Evolutionary conservation across 2,329 filamentous ascomycete species (phyloP), one percentile per base, ranked within the genome.

Genomic region (Fusarium tjaetaba): DNA sequence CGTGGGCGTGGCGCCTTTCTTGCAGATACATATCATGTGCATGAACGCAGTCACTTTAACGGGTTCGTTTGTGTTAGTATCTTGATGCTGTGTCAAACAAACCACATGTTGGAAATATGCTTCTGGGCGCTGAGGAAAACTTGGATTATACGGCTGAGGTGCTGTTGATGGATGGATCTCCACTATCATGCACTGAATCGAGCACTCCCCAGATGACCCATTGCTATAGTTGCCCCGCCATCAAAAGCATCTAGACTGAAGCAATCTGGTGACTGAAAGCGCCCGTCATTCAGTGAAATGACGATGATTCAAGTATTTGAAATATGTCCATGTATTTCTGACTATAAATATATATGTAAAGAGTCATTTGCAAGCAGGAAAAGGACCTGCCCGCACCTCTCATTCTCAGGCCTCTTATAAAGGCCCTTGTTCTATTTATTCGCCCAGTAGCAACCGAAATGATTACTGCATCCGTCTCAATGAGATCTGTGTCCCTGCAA

Each of bases 401-500:
- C 14, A 22, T 28, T 18, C 30, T 30, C 16, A 7, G 9, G 30
- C 9, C 26, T 62, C 57, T 58, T 61, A 66, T 53, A 53, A 43
- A 72, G 24, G 48, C 51, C 49, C 67, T 71, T 41, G 49, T 63
- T 45, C 43, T 28, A 34, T 30, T 30, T 30, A 36, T n/a, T 36
- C 60, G 63, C 57, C 45, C 36, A 58, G 55, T 51, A 59, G 65
- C 67, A 64, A 57, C 20, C 43, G 39, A 73, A 66, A 65, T 62
- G 38, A 26, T 39, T 61, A 41, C n/a, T 56, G 60, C 65, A 65
- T 66, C 34, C 28, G 46, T 32, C 49, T 22, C 26, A 41, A n/a
- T 30, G 67, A 60, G 55, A 70, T 76, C 62, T 52, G 26, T 58
- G 68, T 67, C 72, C 69, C 64, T 38, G 46, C 34, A 53, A 39